Conservation (phyloP, 108 stramenopile species). For the Nitzschia sp. region DNA sequence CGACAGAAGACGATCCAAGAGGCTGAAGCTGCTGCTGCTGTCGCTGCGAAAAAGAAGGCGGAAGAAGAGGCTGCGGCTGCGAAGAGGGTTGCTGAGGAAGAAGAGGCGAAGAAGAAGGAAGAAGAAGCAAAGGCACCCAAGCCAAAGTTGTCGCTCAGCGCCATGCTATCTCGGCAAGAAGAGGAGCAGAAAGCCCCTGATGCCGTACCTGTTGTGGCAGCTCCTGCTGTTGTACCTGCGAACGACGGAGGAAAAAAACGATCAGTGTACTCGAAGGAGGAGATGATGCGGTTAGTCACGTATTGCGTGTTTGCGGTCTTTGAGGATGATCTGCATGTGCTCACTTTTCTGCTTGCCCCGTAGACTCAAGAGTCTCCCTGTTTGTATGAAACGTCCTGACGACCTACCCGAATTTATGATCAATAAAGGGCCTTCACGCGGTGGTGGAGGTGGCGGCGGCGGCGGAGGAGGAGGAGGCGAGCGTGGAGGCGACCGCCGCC, state of each 20-base stretch:
- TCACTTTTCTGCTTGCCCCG: slow-evolving; percentile 3
- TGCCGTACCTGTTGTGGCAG: neutral
- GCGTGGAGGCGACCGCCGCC: slow-evolving; percentile 29
- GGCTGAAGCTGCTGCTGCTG: slow-evolving; percentile 25
- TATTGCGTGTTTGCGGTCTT: neutral
- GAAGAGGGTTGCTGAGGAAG: slow-evolving; percentile 14
- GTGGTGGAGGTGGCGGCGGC: slow-evolving; percentile 35
- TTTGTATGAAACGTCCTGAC: slow-evolving; percentile 43
- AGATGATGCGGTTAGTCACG: slow-evolving; percentile 38
- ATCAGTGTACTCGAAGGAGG: slow-evolving; percentile 46
- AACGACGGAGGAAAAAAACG: slow-evolving; percentile 19
- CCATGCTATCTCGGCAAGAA: neutral
- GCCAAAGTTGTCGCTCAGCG: neutral
- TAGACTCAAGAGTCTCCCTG: slow-evolving; percentile 36
- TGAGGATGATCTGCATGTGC: neutral
- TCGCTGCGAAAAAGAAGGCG: slow-evolving; percentile 20
- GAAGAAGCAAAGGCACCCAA: slow-evolving; percentile 2
- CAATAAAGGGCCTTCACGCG: slow-evolving; percentile 26
- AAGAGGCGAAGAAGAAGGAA: slow-evolving; percentile 5
- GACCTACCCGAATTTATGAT: slow-evolving; percentile 45
- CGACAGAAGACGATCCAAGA: slow-evolving; percentile 24
- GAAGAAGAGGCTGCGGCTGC: slow-evolving; percentile 5
- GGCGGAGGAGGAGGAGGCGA: slow-evolving; percentile 23
- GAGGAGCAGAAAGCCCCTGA: neutral
- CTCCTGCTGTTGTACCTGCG: neutral